These are phyloP conservation scores for Thraustochytrium sp. DNA, from an alignment of 352 stramenopile genomes.

Conservation along the genomic window DNA sequence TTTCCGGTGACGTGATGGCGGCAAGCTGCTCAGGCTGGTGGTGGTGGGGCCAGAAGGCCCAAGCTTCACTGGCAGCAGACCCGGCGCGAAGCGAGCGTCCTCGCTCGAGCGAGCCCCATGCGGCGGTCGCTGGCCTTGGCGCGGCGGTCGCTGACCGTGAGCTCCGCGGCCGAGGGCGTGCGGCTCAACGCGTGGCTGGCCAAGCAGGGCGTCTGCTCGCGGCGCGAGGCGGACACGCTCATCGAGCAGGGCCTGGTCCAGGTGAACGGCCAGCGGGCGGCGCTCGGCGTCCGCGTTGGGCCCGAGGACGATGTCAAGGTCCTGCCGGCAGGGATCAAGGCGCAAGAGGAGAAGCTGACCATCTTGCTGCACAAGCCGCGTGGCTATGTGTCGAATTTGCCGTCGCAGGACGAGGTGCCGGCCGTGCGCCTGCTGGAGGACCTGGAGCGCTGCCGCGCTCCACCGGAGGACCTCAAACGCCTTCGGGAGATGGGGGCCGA, in stretches of 20 bases:
- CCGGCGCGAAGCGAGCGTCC: too few relatives aligned
- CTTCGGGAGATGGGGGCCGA: background rate
- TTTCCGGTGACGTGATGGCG: too few relatives aligned
- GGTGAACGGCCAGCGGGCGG: background rate
- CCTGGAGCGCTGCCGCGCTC: background rate
- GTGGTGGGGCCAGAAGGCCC: too few relatives aligned
- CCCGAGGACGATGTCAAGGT: background rate
- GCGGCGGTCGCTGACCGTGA: too few relatives aligned
- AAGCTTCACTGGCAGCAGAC: too few relatives aligned
- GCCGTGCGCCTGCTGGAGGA: conserved; percentile 22
- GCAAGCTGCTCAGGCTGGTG: too few relatives aligned
- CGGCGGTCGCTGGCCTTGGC: too few relatives aligned
- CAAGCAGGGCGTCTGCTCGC: background rate
- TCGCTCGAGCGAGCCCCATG: too few relatives aligned
- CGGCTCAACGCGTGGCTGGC: conserved; percentile 16
- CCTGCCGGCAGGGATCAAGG: background rate
- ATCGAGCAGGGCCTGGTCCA: background rate
- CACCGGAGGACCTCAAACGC: background rate
- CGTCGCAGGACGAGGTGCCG: background rate
- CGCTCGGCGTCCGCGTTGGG: background rate
- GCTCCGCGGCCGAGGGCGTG: background rate
- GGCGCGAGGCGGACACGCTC: background rate
- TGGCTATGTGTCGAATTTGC: background rate
- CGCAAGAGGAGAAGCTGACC: background rate
- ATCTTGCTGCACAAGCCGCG: conserved; percentile 18